Percentiles rank a stretch among this genome's conserved stretches.
Evolutionary conservation across 2,329 filamentous ascomycete species (phyloP).

Genomic region (Colletotrichum karsti): DNA sequence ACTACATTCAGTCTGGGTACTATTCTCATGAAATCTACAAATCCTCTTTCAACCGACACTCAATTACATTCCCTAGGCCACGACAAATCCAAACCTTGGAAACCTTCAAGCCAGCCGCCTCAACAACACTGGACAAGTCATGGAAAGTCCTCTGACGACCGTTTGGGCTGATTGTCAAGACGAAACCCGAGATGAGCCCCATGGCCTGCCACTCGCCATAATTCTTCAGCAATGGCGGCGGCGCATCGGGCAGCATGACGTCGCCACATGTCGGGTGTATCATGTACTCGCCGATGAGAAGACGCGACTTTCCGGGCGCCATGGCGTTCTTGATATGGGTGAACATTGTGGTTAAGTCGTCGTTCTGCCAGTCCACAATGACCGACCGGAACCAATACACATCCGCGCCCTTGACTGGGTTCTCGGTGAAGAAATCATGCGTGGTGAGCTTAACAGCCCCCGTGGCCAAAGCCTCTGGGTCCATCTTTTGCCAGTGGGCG

Average conservation of each 20-base stretch:
- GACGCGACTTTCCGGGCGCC: conserved; percentile 8
- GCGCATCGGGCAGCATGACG: conserved; percentile 6
- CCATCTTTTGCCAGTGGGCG: conserved; percentile 14
- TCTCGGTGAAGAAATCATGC: conserved; percentile 67
- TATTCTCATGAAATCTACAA: neutral
- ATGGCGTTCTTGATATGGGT: conserved; percentile 18
- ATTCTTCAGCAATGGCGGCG: conserved; percentile 10
- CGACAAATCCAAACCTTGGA: conserved; percentile 13
- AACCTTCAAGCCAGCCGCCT: conserved; percentile 12
- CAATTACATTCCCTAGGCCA: conserved; percentile 17
- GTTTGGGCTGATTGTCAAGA: conserved; percentile 5
- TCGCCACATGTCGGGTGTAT: conserved; percentile 21
- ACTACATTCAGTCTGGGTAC: no score
- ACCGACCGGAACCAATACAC: conserved; percentile 32
- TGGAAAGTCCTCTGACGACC: neutral
- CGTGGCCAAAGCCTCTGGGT: conserved; percentile 3
- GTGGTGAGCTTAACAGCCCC: conserved; percentile 46
- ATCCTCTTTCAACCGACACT: conserved; percentile 16
- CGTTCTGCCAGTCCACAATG: conserved; percentile 24
- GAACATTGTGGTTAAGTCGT: conserved; percentile 15
- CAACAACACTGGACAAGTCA: neutral
- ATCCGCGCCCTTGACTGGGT: conserved; percentile 62
- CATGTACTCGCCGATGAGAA: conserved; percentile 25
- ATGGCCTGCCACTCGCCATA: conserved; percentile 17
- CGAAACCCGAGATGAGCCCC: neutral